Conservation (phyloP, 73 alveolate genomes). For the Urostyla sp. region DNA sequence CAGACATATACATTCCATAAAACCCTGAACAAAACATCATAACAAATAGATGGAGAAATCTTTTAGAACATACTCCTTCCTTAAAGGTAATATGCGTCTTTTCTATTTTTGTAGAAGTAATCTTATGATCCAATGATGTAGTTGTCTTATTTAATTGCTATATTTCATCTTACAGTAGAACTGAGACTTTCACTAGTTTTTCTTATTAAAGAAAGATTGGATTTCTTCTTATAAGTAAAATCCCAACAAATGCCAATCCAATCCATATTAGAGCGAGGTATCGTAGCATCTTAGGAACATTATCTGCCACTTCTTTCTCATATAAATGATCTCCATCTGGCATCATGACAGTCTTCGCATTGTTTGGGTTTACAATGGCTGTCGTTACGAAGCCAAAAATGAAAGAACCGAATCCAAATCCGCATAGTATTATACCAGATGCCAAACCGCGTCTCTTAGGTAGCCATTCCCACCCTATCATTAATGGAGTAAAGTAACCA, state of each 20-base stretch:
- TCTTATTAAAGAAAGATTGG: neutral
- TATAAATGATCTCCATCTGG: conserved; percentile 8
- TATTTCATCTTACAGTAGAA: neutral
- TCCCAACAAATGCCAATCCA: conserved; percentile 8
- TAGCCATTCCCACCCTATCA: conserved; percentile 66
- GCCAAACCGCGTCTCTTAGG: conserved; percentile 64
- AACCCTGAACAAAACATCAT: conserved; percentile 22
- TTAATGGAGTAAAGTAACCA: conserved; percentile 60
- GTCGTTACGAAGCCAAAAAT: conserved; percentile 63
- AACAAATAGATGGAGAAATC: conserved; percentile 33
- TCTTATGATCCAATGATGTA: neutral
- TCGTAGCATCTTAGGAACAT: conserved; percentile 71
- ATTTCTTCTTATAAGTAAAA: conserved; percentile 46
- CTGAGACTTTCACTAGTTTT: too few species aligned
- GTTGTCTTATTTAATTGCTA: neutral
- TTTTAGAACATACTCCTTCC: conserved; percentile 24
- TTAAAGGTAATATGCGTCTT: neutral
- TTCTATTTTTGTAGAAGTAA: neutral
- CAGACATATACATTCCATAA: conserved; percentile 62
- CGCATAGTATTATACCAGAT: conserved; percentile 59
- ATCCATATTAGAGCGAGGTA: conserved; percentile 40
- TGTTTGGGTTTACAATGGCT: conserved; percentile 66
- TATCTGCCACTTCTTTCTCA: conserved; percentile 31
- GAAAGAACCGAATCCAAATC: conserved; percentile 72
- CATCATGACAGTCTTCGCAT: conserved; percentile 37